Base-by-base conservation (phyloP, 2,329 filamentous ascomycete species). In the Alternaria gansuensis region DNA sequence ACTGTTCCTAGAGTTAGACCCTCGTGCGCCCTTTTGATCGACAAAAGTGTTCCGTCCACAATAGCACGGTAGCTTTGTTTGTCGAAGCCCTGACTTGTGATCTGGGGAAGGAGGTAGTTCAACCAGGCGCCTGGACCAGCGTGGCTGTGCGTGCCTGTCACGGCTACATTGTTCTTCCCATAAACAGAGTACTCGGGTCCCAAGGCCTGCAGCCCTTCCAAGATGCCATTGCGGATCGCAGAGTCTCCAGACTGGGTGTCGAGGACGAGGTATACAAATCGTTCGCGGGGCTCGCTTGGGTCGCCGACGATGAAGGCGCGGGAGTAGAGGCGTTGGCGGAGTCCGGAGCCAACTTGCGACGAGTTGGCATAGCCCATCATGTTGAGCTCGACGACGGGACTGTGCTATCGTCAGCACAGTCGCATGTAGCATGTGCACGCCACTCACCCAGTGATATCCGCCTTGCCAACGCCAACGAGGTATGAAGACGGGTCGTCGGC, bases 111-210 rank as follows among this genome's bases (percentile, higher is more conserved):
- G 9, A 98, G 84, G 74, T 97, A 98, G 78, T 98, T 98, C 75
- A 96, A 83, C 92, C 93, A 98, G 5, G 90, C 94, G 2, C 91
- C 94, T 0, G 94, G 93, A 0, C 93, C 94, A 24, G 93, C 89
- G 79, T 98, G 94, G 26, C 91, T 95, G 77, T 98, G 94, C 0
- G 94, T 98, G 53, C 93, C 94, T 0, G 92, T 96, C 23, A 98
- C 85, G 33, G 94, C 94, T 34, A 97, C 80, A 72, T 97, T 98
- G 68, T 90, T 85, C 69, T 90, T 85, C 45, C 84, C 86, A 77
- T 97, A 98, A 28, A 89, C 79, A 1, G 85, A 82, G 75, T 93
- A 97, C 3, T 90, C 88, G 14, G 82, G 77, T 0, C 93, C 94
- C 7, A 96, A 80, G 0, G 80, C 82, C 37, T 83, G 81, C 8